Evolutionary conservation across 2,329 filamentous ascomycete genomes (phyloP), one percentile per base, ranked within the genome.

Genomic region (Pseudonectria buxi): DNA sequence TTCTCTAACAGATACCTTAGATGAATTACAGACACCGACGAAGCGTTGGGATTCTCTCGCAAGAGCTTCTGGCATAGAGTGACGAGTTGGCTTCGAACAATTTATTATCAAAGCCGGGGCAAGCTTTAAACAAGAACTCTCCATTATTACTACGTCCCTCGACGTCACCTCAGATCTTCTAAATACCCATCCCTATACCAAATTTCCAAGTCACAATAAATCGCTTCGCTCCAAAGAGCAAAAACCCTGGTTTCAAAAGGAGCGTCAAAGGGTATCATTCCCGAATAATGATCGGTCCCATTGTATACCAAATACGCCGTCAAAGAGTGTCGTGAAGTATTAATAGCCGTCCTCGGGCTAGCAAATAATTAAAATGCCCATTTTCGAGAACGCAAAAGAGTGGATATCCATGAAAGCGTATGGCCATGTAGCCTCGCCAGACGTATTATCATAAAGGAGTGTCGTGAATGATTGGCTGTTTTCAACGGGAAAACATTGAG

Each of bases 251-350:
- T 22, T 9, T 22, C 18, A 22, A 32, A 51, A 53, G 31, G 50
- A 53, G 44, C 43, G 50, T 48, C 14, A 16, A 32, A 39, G 49
- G 46, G 47, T 53, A 51, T 53, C 45, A 42, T 39, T 33, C 33
- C 42, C 35, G 16, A 34, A 33, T 42, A 26, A 26, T 33, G 11
- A 35, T 41, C n/a, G 47, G 39, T 40, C 33, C 39, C 39, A 45
- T 37, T 37, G 35, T 45, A 24, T 43, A 36, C 40, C 30, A 28
- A 26, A 26, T 53, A 37, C 47, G 49, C 49, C 49, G 35, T 32
- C 26, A 52, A 51, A 30, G 50, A 53, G 38, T 48, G 50, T 22
- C 18, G 18, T 22, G 18, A 22, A 22, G 9, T 6, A 22, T 22
- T 9, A n/a, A 15, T 5, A 28, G 14, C 11, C 13, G 16, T 27